Base-by-base conservation (phyloP, 371 early-diverging fungal species). In the Apophysomyces elegans region DNA sequence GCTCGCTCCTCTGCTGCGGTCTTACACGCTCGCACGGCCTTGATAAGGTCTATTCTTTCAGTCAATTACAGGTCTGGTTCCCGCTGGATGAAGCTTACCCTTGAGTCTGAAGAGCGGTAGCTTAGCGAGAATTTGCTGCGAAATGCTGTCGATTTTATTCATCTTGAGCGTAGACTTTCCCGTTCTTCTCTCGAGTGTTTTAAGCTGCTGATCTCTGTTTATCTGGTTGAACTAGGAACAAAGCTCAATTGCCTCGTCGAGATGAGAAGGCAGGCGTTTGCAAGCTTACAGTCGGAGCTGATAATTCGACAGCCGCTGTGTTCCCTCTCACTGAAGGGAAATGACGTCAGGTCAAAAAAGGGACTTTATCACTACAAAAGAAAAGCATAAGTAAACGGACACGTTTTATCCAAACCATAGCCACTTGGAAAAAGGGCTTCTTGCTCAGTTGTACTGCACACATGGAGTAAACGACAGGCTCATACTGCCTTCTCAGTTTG, bases 1-100 rank as follows among this genome's bases (percentile, higher is more conserved):
- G 93, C 92, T 63, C 98, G 88, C 80, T 99, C 99, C 73, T 98
- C 99, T n/a, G 99, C 97, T 45, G 96, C 95, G 13, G 99, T 98
- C 74, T 98, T 99, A 75, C 97, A 96, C 61, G 93, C 88, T 64
- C 99, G 88, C 47, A 99, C 94, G 21, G 92, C 91, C 83, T 94
- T 94, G 85, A 99, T 99, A 74, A 99, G 90, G 80, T 97, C 98
- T 88, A 75, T 32, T 45, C 13, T 44, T 56, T 11, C 11, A 35
- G 18, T 44, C 21, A 14, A 59, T 37, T 41, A 37, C 26, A 26
- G n/a, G 13, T 13, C 16, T 13, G 44, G 45, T 7, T 11, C 11
- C 14, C 18, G 2, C 45, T 6, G 5, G 21, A 41, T 63, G 56
- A 18, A 26, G 56, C 37, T 60, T 72, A 80, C 84, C 80, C 67